Evolutionary conservation across 768 basidiomycete species (phyloP).

Genomic region (Tricholoma bakamatsutake): DNA sequence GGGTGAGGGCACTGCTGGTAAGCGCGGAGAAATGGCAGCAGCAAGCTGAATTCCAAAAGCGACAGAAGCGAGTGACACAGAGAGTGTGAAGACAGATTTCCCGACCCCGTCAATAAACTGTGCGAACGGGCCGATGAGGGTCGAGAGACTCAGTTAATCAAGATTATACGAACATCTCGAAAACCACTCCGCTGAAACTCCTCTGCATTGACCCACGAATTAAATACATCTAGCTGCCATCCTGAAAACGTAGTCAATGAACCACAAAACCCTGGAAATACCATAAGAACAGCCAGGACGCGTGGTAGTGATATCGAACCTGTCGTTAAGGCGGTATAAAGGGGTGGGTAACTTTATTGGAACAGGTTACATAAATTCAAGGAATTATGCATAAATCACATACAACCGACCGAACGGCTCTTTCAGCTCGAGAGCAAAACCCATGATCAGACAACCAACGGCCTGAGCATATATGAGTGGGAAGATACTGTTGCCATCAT

Average conservation of each 20-base stretch:
- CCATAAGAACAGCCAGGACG: neutral
- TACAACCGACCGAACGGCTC: slow-evolving; percentile 72
- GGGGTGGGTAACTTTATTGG: slow-evolving; percentile 68
- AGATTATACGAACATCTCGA: slow-evolving; percentile 50
- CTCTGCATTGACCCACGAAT: slow-evolving; percentile 73
- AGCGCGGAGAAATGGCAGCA: slow-evolving; percentile 29
- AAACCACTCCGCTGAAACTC: slow-evolving; percentile 56
- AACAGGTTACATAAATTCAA: neutral
- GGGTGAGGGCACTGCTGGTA: slow-evolving; percentile 39
- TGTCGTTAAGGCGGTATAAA: slow-evolving; percentile 86
- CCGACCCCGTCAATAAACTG: slow-evolving; percentile 87
- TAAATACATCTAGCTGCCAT: slow-evolving; percentile 88
- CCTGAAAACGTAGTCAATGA: slow-evolving; percentile 94
- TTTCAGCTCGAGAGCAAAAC: slow-evolving; percentile 64
- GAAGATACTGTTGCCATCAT: slow-evolving; percentile 73
- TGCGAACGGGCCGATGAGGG: neutral
- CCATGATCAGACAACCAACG: slow-evolving; percentile 90
- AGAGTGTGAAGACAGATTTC: slow-evolving; percentile 73
- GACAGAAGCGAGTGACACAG: slow-evolving; percentile 71
- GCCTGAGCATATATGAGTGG: slow-evolving; percentile 82
- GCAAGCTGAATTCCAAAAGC: slow-evolving; percentile 67
- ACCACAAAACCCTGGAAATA: slow-evolving; percentile 81
- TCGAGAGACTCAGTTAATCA: neutral
- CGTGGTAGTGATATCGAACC: slow-evolving; percentile 32
- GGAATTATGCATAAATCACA: slow-evolving; percentile 21